These are phyloP conservation scores for Diophrys sp. DNA, from an alignment of 73 alveolate genomes.

Conservation along the genomic window DNA sequence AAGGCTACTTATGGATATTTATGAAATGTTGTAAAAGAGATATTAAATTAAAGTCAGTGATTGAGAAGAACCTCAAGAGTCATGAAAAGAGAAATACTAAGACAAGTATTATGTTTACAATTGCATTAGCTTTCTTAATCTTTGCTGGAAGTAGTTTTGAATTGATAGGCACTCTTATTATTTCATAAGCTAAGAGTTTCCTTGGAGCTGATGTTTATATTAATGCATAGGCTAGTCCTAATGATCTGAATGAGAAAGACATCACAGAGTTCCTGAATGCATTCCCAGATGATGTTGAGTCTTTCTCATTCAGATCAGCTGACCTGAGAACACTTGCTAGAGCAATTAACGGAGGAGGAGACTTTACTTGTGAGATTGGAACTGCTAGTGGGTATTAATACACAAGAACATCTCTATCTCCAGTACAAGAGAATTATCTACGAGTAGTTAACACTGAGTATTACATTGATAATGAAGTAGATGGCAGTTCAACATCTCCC, in stretches of 20 bases:
- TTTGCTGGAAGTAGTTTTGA: conserved; percentile 90
- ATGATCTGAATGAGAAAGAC: conserved; percentile 63
- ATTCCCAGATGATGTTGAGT: conserved; percentile 19
- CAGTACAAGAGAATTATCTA: conserved; percentile 30
- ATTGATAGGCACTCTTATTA: conserved; percentile 66
- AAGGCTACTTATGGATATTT: conserved; percentile 35
- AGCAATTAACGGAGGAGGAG: not conserved
- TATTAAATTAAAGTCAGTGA: conserved; percentile 71
- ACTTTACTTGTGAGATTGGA: conserved; percentile 2
- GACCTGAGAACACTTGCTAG: conserved; percentile 9
- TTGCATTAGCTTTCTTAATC: conserved; percentile 85
- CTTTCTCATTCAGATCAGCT: conserved; percentile 33
- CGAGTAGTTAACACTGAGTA: conserved; percentile 24
- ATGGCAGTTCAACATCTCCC: not conserved
- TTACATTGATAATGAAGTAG: conserved; percentile 24
- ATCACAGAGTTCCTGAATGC: conserved; percentile 36
- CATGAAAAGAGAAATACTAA: conserved; percentile 90
- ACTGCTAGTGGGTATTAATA: not conserved
- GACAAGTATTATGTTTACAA: conserved; percentile 89
- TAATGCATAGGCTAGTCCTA: conserved; percentile 51
- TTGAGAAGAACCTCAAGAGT: conserved; percentile 81
- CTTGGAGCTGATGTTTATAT: conserved; percentile 77
- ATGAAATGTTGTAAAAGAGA: conserved; percentile 65
- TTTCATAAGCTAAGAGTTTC: conserved; percentile 47
- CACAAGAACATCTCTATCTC: conserved; percentile 23